Percentiles rank a stretch among this genome's conserved stretches.
These are phyloP conservation scores for Beauveria sp. DNA, from an alignment of 2,329 filamentous ascomycete species.

Conservation along the genomic window DNA sequence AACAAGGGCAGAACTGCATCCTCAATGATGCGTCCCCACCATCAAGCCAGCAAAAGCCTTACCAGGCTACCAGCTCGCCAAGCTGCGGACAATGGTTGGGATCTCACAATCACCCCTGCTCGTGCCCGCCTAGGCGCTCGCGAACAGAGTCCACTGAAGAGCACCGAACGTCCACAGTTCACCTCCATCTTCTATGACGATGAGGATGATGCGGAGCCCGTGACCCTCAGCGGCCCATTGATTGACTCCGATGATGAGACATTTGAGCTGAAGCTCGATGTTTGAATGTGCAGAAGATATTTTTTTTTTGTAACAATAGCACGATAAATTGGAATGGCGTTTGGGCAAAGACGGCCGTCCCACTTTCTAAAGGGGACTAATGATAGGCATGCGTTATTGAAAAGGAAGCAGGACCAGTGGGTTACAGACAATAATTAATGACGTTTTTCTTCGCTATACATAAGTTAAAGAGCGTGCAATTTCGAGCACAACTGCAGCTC, in stretches of 20 bases:
- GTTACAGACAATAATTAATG: slow-evolving; percentile 15
- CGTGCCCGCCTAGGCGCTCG: slow-evolving; percentile 18
- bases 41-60: slow-evolving; percentile 9
- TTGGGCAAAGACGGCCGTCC: slow-evolving; percentile 9
- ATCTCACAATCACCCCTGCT: slow-evolving; percentile 42
- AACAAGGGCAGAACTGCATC: slow-evolving; percentile 61
- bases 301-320: slow-evolving; percentile 14
- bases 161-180: slow-evolving; percentile 40
- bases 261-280: slow-evolving; percentile 45
- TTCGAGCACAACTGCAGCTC: background rate
- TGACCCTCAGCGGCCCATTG: slow-evolving; percentile 17
- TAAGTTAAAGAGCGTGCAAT: background rate
- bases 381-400: background rate
- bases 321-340: slow-evolving; percentile 14
- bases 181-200: slow-evolving; percentile 51
- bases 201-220: slow-evolving; percentile 26
- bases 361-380: background rate
- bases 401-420: background rate
- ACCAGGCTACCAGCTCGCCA: slow-evolving; percentile 7
- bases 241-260: slow-evolving; percentile 36
- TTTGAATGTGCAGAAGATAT: slow-evolving; percentile 14
- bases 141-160: slow-evolving; percentile 15
- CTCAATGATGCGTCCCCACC: slow-evolving; percentile 32
- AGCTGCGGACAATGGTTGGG: slow-evolving; percentile 15
- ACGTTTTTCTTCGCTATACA: background rate